Conservation (phyloP, 1,284 basidiomycete genomes). For the Mycosarcoma maydis region DNA sequence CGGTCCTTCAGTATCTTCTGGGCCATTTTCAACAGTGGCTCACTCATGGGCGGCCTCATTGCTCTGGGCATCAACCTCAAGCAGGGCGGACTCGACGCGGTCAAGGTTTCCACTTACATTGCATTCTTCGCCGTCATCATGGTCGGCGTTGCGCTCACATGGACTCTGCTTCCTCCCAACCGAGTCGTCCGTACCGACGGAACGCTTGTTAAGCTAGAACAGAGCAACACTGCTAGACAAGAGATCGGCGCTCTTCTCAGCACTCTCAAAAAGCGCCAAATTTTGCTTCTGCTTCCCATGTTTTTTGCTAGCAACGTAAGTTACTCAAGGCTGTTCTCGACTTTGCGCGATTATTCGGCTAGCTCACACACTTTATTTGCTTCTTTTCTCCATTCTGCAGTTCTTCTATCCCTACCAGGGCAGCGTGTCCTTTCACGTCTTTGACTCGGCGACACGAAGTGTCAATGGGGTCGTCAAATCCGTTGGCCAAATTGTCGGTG, state of each 20-base stretch:
- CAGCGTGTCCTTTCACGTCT: conserved; percentile 26
- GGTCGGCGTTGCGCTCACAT: conserved; percentile 45
- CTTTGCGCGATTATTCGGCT: too few relatives aligned
- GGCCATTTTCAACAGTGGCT: conserved; percentile 75
- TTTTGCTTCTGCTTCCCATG: conserved; percentile 54
- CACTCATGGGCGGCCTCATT: conserved; percentile 76
- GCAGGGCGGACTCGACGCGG: conserved; percentile 29
- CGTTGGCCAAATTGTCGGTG: conserved; percentile 24
- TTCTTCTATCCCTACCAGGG: conserved; percentile 58
- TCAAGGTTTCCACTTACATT: conserved; percentile 39
- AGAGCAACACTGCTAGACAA: conserved; percentile 20
- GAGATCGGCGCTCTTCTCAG: conserved; percentile 43
- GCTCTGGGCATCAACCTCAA: conserved; percentile 69
- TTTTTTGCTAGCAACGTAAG: conserved; percentile 51
- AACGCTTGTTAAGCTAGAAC: conserved; percentile 34
- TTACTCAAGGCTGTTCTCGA: too few relatives aligned
- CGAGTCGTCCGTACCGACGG: conserved; percentile 49
- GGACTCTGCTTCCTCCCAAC: conserved; percentile 42
- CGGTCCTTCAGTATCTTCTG: conserved; percentile 76
- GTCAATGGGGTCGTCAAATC: conserved; percentile 37
- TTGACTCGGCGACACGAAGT: conserved; percentile 15
- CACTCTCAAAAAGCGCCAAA: conserved; percentile 29
- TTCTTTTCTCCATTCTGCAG: too few relatives aligned
- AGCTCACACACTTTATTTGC: too few relatives aligned
- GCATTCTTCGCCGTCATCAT: conserved; percentile 54